Conservation (phyloP, 2,329 filamentous ascomycete species). For the Ceratocystis destructans region DNA sequence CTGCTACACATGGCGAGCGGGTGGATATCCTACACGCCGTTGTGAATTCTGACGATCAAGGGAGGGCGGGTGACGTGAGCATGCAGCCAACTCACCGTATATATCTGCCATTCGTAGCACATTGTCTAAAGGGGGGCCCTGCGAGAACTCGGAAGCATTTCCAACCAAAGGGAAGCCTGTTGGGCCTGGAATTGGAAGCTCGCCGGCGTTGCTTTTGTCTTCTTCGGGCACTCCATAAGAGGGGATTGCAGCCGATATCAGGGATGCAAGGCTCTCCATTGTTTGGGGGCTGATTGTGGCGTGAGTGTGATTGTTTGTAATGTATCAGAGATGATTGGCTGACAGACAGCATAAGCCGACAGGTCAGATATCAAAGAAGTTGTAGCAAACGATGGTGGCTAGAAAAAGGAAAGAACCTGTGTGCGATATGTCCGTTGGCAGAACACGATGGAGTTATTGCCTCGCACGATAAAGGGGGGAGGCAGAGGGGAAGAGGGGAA, state of each 20-base stretch:
- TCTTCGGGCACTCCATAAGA: background rate
- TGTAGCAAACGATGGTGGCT: background rate
- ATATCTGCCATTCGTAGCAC: conserved; percentile 45
- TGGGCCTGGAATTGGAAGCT: conserved; percentile 46
- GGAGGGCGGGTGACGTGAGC: background rate
- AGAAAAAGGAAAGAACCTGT: background rate
- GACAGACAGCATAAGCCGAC: background rate
- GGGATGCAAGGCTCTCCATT: conserved; percentile 9
- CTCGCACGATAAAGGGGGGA: too few relatives aligned
- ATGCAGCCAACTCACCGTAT: conserved; percentile 39
- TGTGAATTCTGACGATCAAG: background rate
- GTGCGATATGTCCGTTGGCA: too few relatives aligned
- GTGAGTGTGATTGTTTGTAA: background rate
- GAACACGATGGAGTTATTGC: too few relatives aligned
- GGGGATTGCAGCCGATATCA: conserved; percentile 8
- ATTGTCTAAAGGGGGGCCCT: conserved; percentile 41
- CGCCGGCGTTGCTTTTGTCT: conserved; percentile 21
- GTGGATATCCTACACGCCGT: background rate
- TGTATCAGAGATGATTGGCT: background rate
- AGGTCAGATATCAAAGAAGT: background rate
- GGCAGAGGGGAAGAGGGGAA: background rate
- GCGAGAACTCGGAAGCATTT: conserved; percentile 49
- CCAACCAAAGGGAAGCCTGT: conserved; percentile 51
- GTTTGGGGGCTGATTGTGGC: background rate
- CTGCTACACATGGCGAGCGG: too few relatives aligned